Evolutionary conservation across 192 early-diverging fungal genomes (phyloP).

Genomic region (Backusella psychrophila): DNA sequence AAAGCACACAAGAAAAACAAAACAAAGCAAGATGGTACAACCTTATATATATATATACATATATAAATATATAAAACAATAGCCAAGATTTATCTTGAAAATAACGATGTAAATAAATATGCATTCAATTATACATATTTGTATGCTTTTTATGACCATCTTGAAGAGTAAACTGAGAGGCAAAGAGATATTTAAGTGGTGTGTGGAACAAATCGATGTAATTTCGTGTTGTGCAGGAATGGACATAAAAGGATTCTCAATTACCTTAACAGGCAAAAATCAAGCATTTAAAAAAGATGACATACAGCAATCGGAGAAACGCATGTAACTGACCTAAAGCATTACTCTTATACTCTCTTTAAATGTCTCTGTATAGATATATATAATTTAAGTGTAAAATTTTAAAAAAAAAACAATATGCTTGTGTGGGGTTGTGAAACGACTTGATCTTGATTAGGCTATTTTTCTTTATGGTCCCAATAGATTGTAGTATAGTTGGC

Average conservation of each 20-base stretch:
- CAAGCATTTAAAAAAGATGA: slow-evolving; percentile 4
- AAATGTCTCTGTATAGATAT: not conserved
- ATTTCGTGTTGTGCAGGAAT: not conserved
- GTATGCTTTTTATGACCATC: not conserved
- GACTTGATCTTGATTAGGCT: not conserved
- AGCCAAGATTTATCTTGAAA: no score
- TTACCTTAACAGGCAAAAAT: not conserved
- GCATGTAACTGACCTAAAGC: not conserved
- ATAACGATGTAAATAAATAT: not conserved
- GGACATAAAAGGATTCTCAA: not conserved
- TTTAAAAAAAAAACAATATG: not conserved
- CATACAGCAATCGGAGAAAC: slow-evolving; percentile 1
- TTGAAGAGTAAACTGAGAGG: not conserved
- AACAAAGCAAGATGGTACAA: no score
- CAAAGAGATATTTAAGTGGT: not conserved
- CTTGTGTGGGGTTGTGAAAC: not conserved
- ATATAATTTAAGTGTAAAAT: not conserved
- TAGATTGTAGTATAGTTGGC: not conserved
- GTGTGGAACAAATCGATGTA: not conserved
- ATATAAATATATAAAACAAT: no score
- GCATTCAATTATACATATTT: not conserved
- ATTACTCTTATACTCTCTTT: not conserved
- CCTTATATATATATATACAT: no score
- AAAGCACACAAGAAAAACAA: no score
- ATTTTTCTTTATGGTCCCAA: not conserved